These are phyloP conservation scores for Lepidium aucheri DNA, from an alignment of 345 rosid genomes.

Conservation along the genomic window DNA sequence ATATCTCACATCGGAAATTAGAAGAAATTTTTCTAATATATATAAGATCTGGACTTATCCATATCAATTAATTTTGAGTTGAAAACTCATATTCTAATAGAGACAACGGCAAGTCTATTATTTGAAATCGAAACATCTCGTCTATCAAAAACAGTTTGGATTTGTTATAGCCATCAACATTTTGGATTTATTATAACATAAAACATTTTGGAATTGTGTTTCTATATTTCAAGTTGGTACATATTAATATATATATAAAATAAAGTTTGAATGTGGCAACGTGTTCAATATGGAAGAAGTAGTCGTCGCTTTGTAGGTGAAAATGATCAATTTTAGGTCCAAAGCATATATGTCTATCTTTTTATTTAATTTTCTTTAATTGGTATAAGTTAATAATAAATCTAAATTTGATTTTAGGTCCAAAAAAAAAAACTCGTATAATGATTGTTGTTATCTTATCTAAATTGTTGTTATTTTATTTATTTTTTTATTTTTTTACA, in stretches of 20 bases:
- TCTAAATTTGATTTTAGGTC: too few species aligned
- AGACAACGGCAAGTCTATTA: too few species aligned
- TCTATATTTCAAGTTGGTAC: not conserved
- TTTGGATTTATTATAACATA: too few species aligned
- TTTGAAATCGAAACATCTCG: too few species aligned
- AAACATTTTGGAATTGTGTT: not conserved
- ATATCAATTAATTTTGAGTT: too few species aligned
- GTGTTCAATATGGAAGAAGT: conserved; percentile 1
- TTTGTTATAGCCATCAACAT: not conserved
- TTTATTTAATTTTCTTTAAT: not conserved
- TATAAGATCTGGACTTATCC: too few species aligned
- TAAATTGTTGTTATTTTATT: too few species aligned
- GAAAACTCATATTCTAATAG: too few species aligned
- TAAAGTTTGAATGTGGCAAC: not conserved
- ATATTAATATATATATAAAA: not conserved
- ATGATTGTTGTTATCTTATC: not conserved
- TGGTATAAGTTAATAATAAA: not conserved
- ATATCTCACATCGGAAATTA: too few species aligned
- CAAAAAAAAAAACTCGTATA: not conserved
- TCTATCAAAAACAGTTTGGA: too few species aligned
- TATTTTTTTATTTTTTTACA: too few species aligned
- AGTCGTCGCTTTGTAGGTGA: not conserved
- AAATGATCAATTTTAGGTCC: not conserved
- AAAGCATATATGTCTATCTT: not conserved
- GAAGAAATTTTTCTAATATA: too few species aligned